Conservation (phyloP, 2,329 filamentous ascomycete genomes). For the Camptophora hylomeconis region DNA sequence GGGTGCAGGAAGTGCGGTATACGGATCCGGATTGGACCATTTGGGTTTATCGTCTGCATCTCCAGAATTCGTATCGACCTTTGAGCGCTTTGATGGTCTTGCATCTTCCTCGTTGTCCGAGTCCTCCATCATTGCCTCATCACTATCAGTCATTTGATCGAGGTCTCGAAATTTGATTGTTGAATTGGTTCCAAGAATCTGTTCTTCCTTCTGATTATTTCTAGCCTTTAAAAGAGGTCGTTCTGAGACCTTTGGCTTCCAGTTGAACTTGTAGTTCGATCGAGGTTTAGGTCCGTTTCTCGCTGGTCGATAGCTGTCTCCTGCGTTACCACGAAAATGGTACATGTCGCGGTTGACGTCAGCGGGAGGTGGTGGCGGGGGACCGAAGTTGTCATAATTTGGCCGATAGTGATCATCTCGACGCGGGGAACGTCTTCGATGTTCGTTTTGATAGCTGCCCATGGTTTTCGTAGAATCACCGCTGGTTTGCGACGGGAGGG, state of each 20-base stretch:
- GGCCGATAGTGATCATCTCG: constrained; percentile 2
- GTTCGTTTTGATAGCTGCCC: no score
- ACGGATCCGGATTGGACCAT: constrained; percentile 95
- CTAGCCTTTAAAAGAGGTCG: constrained; percentile 4
- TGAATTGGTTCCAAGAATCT: no score
- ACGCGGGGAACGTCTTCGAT: no score
- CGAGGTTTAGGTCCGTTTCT: not conserved
- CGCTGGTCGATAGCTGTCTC: not conserved
- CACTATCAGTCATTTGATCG: constrained; percentile 31
- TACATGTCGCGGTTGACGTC: constrained; percentile 3
- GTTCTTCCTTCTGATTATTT: not conserved
- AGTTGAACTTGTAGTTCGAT: constrained; percentile 7
- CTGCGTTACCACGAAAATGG: constrained; percentile 3
- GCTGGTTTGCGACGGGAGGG: no score
- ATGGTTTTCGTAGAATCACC: no score
- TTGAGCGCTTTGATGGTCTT: constrained; percentile 25
- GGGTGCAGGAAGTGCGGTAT: constrained; percentile 71
- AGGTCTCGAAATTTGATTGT: constrained; percentile 19
- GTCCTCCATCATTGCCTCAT: constrained; percentile 32
- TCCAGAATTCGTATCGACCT: constrained; percentile 19
- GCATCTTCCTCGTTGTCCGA: constrained; percentile 24
- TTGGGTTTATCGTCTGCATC: constrained; percentile 41
- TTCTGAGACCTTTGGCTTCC: constrained; percentile 4
- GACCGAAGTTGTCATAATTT: constrained; percentile 1
- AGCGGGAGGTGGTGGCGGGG: not conserved